Evolutionary conservation across 371 early-diverging fungal species (phyloP).

Genomic region (Lichtheimia ornata): DNA sequence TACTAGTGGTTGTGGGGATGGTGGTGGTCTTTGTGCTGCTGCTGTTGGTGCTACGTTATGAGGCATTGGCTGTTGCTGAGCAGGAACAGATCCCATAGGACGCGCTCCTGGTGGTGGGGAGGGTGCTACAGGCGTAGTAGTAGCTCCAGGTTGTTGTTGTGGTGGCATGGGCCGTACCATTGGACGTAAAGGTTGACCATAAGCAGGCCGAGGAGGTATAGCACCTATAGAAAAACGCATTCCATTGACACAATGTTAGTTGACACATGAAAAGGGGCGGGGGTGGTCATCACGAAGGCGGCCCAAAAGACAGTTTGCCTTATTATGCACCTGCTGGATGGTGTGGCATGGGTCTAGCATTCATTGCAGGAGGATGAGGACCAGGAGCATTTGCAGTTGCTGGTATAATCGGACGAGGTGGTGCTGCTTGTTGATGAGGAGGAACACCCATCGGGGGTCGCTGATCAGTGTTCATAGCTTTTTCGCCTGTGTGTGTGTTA

Average conservation of each 20-base stretch:
- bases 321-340: conserved; percentile 12
- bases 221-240: background rate
- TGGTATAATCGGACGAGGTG: conserved; percentile 6
- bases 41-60: conserved; percentile 2
- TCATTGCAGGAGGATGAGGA: conserved; percentile 1
- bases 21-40: background rate
- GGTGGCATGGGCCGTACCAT: conserved; percentile 5
- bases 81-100: background rate
- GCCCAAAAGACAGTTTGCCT: no score
- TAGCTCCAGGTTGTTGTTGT: no score
- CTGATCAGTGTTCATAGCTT: conserved; percentile 17
- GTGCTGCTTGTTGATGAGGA: conserved; percentile 7
- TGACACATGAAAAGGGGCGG: background rate
- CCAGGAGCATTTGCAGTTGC: conserved; percentile 1
- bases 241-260: background rate
- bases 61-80: conserved; percentile 4
- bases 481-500: background rate
- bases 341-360: conserved; percentile 6
- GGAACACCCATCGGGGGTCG: conserved; percentile 16
- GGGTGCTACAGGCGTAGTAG: background rate
- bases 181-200: conserved; percentile 14
- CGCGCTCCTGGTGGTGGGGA: background rate
- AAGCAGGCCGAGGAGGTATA: conserved; percentile 12
- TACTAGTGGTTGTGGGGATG: background rate
- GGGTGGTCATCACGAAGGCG: no score